Percentiles rank a stretch among this genome's conserved stretches.
phyloP scores from a whole-genome alignment of 2,329 filamentous ascomycete genomes.

The Penicillium sp. region DNA sequence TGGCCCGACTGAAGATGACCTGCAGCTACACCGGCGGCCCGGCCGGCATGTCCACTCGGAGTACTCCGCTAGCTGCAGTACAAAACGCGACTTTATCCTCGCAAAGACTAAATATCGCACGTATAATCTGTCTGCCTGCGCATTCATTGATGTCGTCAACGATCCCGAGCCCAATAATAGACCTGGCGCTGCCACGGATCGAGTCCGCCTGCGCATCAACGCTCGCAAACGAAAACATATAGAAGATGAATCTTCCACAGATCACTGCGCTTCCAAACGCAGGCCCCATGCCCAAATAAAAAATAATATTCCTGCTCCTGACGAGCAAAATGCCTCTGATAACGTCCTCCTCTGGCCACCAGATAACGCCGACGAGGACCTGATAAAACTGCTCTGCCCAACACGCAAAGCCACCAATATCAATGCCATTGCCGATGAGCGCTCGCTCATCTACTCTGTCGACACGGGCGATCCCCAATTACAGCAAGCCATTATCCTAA shows the following conservation, averaged over 20 bases:
- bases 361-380: constrained; percentile 33
- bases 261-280: background rate
- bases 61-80: constrained; percentile 25
- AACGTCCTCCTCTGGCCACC: constrained; percentile 41
- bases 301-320: constrained; percentile 18
- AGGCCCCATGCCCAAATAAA: background rate
- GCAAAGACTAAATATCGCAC: constrained; percentile 42
- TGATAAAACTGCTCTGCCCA: constrained; percentile 39
- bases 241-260: constrained; percentile 31
- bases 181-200: constrained; percentile 31
- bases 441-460: constrained; percentile 39
- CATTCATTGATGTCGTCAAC: constrained; percentile 43
- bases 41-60: constrained; percentile 38
- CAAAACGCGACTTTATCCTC: constrained; percentile 39
- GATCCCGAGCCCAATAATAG: constrained; percentile 28
- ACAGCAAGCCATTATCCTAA: constrained; percentile 31
- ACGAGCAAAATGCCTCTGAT: constrained; percentile 36
- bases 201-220: constrained; percentile 39
- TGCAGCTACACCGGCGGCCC: constrained; percentile 33
- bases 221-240: constrained; percentile 41
- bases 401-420: constrained; percentile 29
- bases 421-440: constrained; percentile 35
- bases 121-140: constrained; percentile 38
- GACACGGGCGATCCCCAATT: constrained; percentile 16
- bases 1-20: constrained; percentile 26